Conservation (phyloP, 495 filamentous ascomycete genomes). For the Talaromyces borbonicus region DNA sequence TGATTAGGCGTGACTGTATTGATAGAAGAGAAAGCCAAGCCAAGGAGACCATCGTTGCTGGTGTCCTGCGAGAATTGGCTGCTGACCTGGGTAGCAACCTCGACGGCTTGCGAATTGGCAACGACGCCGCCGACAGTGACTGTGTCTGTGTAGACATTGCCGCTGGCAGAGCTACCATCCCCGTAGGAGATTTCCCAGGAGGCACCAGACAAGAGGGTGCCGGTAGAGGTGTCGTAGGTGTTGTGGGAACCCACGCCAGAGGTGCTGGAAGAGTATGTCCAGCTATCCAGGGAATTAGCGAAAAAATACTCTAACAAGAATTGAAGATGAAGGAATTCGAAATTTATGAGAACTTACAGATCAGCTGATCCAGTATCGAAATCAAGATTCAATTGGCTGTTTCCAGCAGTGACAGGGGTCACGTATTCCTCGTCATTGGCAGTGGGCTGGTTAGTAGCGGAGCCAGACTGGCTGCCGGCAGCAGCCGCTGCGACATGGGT, state of each 20-base stretch:
- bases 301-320: not conserved
- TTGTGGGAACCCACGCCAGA: not conserved
- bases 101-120: constrained; percentile 57
- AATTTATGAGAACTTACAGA: constrained; percentile 42
- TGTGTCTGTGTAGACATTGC: constrained; percentile 59
- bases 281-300: not conserved
- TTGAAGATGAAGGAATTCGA: no score
- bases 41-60: constrained; percentile 60
- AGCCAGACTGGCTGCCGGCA: constrained; percentile 36
- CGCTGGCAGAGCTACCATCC: constrained; percentile 55
- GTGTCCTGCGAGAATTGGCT: constrained; percentile 46
- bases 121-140: constrained; percentile 57
- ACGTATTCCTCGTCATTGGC: constrained; percentile 54
- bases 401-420: constrained; percentile 55
- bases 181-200: constrained; percentile 64
- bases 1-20: constrained; percentile 55
- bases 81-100: constrained; percentile 55
- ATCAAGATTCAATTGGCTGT: constrained; percentile 27
- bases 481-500: constrained; percentile 22
- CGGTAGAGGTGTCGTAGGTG: constrained; percentile 48
- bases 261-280: constrained; percentile 15
- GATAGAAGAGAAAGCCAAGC: constrained; percentile 59
- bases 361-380: constrained; percentile 66
- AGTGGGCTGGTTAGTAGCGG: constrained; percentile 44
- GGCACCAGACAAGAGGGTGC: constrained; percentile 40